A percentile compares a stretch with the other conserved stretches of the same genome.
Conservation (phyloP, 345 rosid genomes). For the Linum usitatissimum region DNA sequence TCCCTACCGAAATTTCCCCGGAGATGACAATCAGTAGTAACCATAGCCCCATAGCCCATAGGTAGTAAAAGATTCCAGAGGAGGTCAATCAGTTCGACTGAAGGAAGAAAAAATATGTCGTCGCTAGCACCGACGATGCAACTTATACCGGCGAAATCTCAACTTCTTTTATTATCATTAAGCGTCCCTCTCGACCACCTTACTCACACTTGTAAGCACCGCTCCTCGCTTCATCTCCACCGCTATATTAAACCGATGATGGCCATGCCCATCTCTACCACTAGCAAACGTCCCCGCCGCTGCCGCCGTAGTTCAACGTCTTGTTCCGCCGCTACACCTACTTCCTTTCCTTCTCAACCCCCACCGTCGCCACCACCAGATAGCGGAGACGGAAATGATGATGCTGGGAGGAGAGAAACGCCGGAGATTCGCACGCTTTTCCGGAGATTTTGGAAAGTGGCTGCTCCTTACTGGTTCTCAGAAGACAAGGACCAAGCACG, state of each 20-base stretch:
- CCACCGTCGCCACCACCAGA: neutral
- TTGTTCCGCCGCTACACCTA: neutral
- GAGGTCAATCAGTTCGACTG: neutral
- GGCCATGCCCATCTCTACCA: neutral
- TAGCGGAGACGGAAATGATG: neutral
- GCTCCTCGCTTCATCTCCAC: neutral
- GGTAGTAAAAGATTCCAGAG: neutral
- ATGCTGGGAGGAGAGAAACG: slow-evolving; percentile 20
- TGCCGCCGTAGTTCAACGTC: neutral
- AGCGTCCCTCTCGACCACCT: neutral
- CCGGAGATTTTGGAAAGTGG: slow-evolving; percentile 78
- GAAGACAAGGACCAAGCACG: slow-evolving; percentile 71
- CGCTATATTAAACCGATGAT: neutral
- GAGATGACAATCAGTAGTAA: neutral
- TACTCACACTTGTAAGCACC: neutral
- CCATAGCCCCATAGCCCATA: neutral
- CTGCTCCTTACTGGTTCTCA: slow-evolving; percentile 82
- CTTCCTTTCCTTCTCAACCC: neutral
- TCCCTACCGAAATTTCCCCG: neutral
- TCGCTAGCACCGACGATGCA: neutral
- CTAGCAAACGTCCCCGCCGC: neutral
- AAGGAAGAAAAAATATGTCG: too few species aligned
- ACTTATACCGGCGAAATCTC: neutral
- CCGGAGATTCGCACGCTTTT: slow-evolving; percentile 33
- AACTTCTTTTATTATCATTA: neutral